Evolutionary conservation across 306 rosid species (phyloP), one percentile per base, ranked within the genome.

Genomic region (Rosa chinensis): DNA sequence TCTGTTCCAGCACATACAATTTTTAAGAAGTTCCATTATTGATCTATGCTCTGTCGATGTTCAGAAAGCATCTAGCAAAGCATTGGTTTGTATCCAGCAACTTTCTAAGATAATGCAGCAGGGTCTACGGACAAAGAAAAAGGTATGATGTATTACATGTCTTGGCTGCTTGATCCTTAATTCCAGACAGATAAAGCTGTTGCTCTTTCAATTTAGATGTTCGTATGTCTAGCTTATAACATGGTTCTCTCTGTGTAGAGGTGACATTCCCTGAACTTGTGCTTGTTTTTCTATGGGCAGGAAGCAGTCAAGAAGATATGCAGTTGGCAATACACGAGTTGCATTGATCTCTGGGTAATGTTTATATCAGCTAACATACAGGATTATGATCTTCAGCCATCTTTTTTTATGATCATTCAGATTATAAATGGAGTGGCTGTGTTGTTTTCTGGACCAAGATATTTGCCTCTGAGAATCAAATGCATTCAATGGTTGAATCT

Each of bases 381-480:
- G 11, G 96, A 91, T 61, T 82, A 83, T 84, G 94, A 93, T 90
- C 92, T 95, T 74, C 98, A 91, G 77, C 82, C 90, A 12, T 78
- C 87, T 80, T 86, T 91, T 74, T 93, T 76, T 82, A 81, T 80
- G 81, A 70, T 90, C 47, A 83, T 88, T 62, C 97, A 93, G 84
- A 90, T 95, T 82, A 82, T 90, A 88, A 90, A 89, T 77, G 99
- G 97, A 77, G 81, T 95, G 82, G 90, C 91, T 72, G 77, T 84
- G 63, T 76, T 95, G 84, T 95, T 93, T 88, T 88, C 90, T 45
- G 98, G 99, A 66, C 96, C 97, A 62, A 95, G 98, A 90, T 95
- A 95, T 89, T 88, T 95, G 81, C 99, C 99, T 40, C 84, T 91
- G 70, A 91, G 96, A 88, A 77, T 93, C 78, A 89, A 86, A 85